phyloP scores from a whole-genome alignment of 2,329 filamentous ascomycete genomes.

The Tolypocladium endophyticum region DNA sequence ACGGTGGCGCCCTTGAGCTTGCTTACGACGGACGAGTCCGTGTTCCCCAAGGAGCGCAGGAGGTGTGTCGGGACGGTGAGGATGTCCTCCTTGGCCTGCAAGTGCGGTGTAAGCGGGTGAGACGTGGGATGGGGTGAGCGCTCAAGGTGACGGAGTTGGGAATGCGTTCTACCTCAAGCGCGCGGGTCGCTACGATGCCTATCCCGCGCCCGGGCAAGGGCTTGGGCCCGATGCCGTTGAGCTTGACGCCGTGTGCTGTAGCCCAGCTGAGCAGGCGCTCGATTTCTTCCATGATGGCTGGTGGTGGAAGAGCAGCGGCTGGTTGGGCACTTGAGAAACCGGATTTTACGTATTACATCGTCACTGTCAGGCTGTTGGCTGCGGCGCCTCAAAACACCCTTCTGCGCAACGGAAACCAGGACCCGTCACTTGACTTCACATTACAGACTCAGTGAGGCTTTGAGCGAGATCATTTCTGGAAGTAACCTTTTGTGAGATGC shows the following conservation, averaged over 20 bases:
- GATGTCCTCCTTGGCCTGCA: conserved; percentile 38
- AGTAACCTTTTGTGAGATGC: background rate
- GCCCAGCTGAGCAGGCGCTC: conserved; percentile 60
- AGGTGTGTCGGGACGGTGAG: conserved; percentile 53
- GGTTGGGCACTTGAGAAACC: background rate
- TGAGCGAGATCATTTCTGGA: background rate
- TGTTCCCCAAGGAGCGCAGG: conserved; percentile 54
- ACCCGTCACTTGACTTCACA: too few relatives aligned
- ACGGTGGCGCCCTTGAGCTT: conserved; percentile 44
- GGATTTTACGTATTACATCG: background rate
- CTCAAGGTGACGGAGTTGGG: background rate
- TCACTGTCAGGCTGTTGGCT: background rate
- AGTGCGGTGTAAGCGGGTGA: background rate
- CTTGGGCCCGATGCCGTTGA: conserved; percentile 57
- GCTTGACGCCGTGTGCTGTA: conserved; percentile 48
- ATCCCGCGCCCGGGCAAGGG: conserved; percentile 63
- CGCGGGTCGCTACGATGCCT: conserved; percentile 61
- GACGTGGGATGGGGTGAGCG: background rate
- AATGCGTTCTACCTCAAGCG: conserved; percentile 46
- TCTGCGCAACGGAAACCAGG: background rate
- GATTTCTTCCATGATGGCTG: conserved; percentile 9
- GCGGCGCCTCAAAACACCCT: background rate
- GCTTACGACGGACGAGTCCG: conserved; percentile 40
- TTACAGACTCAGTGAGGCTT: background rate
- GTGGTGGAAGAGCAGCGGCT: background rate